Percentiles rank a stretch among this genome's conserved stretches.
These are phyloP conservation scores for Nakazawaea sp. DNA, from an alignment of 805 yeast genomes.

Conservation along the genomic window DNA sequence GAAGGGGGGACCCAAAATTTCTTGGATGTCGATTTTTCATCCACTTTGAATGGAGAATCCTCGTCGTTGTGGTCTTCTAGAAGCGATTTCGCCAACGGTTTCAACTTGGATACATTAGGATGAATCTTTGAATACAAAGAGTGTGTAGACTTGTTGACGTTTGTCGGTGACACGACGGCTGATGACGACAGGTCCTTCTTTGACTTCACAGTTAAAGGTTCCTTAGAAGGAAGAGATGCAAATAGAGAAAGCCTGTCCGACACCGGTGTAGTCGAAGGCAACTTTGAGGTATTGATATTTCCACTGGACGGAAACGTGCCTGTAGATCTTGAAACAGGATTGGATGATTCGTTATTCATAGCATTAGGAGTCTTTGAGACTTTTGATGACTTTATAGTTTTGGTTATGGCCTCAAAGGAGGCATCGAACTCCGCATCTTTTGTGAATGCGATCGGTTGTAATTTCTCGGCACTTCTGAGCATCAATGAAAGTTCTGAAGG, in stretches of 20 bases:
- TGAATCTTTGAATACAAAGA: background rate
- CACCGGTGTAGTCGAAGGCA: constrained; percentile 15
- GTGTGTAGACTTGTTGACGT: background rate
- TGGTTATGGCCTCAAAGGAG: constrained; percentile 5
- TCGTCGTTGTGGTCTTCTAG: constrained; percentile 7
- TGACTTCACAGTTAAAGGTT: constrained; percentile 22
- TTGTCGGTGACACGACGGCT: background rate
- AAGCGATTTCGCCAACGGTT: background rate
- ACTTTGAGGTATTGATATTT: no score
- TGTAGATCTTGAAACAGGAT: no score
- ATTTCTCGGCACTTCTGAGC: constrained; percentile 10
- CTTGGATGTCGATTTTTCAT: background rate
- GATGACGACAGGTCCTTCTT: no score
- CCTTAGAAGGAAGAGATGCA: constrained; percentile 23
- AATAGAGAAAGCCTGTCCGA: constrained; percentile 19
- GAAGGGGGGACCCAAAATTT: background rate
- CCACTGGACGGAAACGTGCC: no score
- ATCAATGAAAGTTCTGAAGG: constrained; percentile 3
- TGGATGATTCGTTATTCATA: no score
- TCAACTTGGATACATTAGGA: background rate
- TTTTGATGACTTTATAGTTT: constrained; percentile 16
- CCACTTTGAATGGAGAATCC: constrained; percentile 7
- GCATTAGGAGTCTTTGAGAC: no score
- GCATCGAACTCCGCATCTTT: background rate
- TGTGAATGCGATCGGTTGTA: background rate